These are phyloP conservation scores for Grosmannia clavigera DNA, from an alignment of 2,329 filamentous ascomycete genomes.

Conservation along the genomic window DNA sequence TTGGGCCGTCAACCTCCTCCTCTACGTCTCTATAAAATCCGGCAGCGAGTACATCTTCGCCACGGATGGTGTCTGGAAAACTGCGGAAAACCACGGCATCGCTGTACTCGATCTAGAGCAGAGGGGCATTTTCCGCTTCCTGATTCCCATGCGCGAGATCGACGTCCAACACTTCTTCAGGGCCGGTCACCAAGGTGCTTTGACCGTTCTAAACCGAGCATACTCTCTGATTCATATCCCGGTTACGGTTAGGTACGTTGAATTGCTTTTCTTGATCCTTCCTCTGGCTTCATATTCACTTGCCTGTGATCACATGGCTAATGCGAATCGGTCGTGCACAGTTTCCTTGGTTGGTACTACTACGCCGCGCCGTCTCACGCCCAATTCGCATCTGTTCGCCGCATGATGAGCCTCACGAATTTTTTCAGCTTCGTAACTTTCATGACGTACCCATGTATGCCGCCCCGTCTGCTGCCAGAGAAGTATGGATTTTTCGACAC, in stretches of 20 bases:
- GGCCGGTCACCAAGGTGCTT: conserved; percentile 1
- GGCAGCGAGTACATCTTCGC: conserved; percentile 13
- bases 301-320: neutral
- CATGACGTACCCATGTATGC: conserved; percentile 53
- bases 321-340: conserved; percentile 14
- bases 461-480: conserved; percentile 39
- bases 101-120: conserved; percentile 28
- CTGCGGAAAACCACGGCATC: conserved; percentile 31
- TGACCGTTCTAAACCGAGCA: conserved; percentile 34
- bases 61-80: conserved; percentile 32
- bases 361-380: conserved; percentile 33
- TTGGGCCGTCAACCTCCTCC: conserved; percentile 53
- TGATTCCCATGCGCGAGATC: neutral
- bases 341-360: conserved; percentile 53
- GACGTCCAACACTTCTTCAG: neutral
- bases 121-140: neutral
- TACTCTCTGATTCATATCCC: conserved; percentile 39
- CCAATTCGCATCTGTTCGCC: conserved; percentile 24
- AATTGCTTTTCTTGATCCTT: neutral
- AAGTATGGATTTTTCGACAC: conserved; percentile 41
- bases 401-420: conserved; percentile 44
- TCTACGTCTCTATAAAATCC: conserved; percentile 46
- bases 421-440: conserved; percentile 48
- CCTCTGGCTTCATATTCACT: conserved; percentile 3
- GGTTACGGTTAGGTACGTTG: conserved; percentile 30